Evolutionary conservation across 768 basidiomycete species (phyloP).

Genomic region (Thelephora ganbajun): DNA sequence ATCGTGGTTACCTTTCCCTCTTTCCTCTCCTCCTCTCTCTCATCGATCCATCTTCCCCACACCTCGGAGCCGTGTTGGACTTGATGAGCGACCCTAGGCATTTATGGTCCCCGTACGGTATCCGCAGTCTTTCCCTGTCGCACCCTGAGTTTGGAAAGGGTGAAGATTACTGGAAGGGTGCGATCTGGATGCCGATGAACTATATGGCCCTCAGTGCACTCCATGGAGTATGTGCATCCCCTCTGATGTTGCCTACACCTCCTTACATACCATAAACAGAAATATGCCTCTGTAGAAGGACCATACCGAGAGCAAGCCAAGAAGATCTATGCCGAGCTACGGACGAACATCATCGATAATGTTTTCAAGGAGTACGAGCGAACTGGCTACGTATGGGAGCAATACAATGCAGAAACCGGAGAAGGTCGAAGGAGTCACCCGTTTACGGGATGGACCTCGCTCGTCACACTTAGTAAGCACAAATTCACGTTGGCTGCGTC

Average conservation of each 20-base stretch:
- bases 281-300: conserved; percentile 66
- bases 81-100: conserved; percentile 67
- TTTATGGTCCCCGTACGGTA: conserved; percentile 84
- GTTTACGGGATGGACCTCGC: conserved; percentile 94
- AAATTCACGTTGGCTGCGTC: background rate
- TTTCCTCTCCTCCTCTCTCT: conserved; percentile 86
- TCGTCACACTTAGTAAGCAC: conserved; percentile 65
- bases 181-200: conserved; percentile 97
- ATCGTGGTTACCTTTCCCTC: conserved; percentile 85
- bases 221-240: conserved; percentile 39
- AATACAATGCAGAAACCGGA: conserved; percentile 78
- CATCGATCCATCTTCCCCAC: conserved; percentile 62
- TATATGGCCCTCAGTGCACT: conserved; percentile 75
- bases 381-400: conserved; percentile 96
- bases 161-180: conserved; percentile 96
- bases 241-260: background rate
- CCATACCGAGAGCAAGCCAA: conserved; percentile 65
- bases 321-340: conserved; percentile 67
- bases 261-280: conserved; percentile 26
- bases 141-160: conserved; percentile 86
- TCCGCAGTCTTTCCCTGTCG: conserved; percentile 77
- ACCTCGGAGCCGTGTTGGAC: conserved; percentile 70
- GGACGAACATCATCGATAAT: conserved; percentile 77
- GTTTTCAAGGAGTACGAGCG: conserved; percentile 80
- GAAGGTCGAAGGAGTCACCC: conserved; percentile 86